Percentiles rank a stretch among this genome's conserved stretches.
These are phyloP conservation scores for Chlorociboria aeruginascens DNA, from an alignment of 495 filamentous ascomycete species.

Conservation along the genomic window DNA sequence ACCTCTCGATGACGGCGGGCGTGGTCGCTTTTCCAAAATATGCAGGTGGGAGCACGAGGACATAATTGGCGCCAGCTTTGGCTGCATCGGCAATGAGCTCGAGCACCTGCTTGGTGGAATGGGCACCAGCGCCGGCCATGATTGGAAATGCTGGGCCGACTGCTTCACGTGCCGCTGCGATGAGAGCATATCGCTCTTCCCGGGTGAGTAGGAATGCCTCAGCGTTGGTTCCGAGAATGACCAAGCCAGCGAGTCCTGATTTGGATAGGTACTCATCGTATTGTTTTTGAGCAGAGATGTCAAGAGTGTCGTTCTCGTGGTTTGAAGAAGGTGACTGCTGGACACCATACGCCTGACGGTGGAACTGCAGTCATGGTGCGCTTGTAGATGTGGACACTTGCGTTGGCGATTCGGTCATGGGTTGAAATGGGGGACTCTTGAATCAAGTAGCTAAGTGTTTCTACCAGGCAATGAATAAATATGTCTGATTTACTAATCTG, in stretches of 20 bases:
- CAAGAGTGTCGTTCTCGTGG: slow-evolving; percentile 15
- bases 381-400: too few relatives aligned
- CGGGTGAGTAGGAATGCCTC: slow-evolving; percentile 54
- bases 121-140: slow-evolving; percentile 52
- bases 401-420: too few relatives aligned
- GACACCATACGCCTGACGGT: slow-evolving; percentile 19
- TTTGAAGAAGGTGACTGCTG: slow-evolving; percentile 30
- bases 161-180: slow-evolving; percentile 38
- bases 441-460: too few relatives aligned
- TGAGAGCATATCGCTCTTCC: slow-evolving; percentile 41
- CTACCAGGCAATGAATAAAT: too few relatives aligned
- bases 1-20: slow-evolving; percentile 11
- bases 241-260: slow-evolving; percentile 43
- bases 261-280: slow-evolving; percentile 46
- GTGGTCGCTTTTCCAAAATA: slow-evolving; percentile 18
- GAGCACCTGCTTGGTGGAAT: slow-evolving; percentile 51
- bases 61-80: slow-evolving; percentile 30
- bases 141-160: slow-evolving; percentile 40
- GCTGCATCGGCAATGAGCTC: slow-evolving; percentile 47
- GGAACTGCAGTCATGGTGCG: neutral
- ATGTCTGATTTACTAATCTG: too few relatives aligned
- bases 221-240: slow-evolving; percentile 54
- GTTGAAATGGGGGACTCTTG: too few relatives aligned
- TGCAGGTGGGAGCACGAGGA: slow-evolving; percentile 24
- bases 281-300: slow-evolving; percentile 22